Conservation (phyloP, 306 rosid species). For the Glycine soja region DNA sequence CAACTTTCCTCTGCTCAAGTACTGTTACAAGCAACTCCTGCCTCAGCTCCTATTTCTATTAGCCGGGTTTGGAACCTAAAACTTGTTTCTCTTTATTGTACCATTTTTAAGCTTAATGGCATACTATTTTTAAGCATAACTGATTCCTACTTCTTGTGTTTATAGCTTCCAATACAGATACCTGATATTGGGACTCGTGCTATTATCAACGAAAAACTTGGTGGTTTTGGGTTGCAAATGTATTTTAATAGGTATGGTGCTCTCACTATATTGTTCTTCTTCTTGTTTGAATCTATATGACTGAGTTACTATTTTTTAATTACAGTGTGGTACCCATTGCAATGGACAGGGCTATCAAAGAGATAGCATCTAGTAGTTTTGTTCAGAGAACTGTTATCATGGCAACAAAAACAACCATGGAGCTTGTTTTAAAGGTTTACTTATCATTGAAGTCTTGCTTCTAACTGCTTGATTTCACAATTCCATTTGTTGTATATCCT, state of each 20-base stretch:
- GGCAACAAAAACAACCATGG: constrained; percentile 97
- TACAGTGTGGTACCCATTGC: constrained; percentile 88
- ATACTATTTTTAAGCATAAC: constrained; percentile 22
- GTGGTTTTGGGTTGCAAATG: constrained; percentile 70
- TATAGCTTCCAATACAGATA: constrained; percentile 75
- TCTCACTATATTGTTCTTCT: constrained; percentile 27
- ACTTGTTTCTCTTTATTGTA: constrained; percentile 23
- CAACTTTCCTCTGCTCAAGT: constrained; percentile 90
- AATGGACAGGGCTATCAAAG: constrained; percentile 95
- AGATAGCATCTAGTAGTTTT: constrained; percentile 72
- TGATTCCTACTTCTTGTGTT: constrained; percentile 41
- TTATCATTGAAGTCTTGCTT: constrained; percentile 25
- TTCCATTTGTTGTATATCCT: neutral
- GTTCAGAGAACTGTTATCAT: constrained; percentile 98
- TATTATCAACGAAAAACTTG: constrained; percentile 84
- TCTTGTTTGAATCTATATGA: constrained; percentile 22
- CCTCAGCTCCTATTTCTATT: constrained; percentile 70
- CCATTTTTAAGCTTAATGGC: neutral
- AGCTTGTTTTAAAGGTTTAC: constrained; percentile 91
- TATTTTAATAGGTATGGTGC: constrained; percentile 88
- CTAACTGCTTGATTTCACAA: constrained; percentile 1
- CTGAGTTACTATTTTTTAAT: constrained; percentile 36
- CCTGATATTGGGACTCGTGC: constrained; percentile 85
- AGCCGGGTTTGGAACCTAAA: constrained; percentile 64
- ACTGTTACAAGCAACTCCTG: constrained; percentile 69